phyloP scores from a whole-genome alignment of 768 basidiomycete genomes.

The Russula emetica region DNA sequence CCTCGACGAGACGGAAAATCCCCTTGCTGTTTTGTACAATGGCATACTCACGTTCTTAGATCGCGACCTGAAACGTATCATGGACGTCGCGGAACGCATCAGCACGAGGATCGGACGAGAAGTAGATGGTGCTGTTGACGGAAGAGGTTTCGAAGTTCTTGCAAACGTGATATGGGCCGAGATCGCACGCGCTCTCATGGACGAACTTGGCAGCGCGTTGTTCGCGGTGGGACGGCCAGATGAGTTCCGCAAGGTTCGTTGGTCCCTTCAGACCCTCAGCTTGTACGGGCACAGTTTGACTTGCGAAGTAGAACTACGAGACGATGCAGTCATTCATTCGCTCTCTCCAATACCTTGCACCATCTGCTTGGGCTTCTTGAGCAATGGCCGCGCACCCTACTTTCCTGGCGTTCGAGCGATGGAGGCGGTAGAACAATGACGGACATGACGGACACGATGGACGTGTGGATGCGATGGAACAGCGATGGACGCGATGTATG shows the following conservation, averaged over 20 bases:
- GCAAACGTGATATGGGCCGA: conserved; percentile 88
- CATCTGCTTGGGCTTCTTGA: conserved; percentile 64
- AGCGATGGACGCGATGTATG: too few relatives aligned
- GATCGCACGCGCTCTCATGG: conserved; percentile 71
- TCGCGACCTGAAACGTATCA: conserved; percentile 64
- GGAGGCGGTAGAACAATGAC: too few relatives aligned
- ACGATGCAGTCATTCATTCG: conserved; percentile 78
- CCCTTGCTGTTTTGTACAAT: conserved; percentile 75
- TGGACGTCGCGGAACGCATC: conserved; percentile 72
- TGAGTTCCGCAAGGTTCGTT: conserved; percentile 77
- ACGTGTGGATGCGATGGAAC: too few relatives aligned
- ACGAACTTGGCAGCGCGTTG: conserved; percentile 74
- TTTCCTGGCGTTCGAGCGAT: conserved; percentile 66
- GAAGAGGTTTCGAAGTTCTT: conserved; percentile 72
- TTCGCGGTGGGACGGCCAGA: conserved; percentile 89
- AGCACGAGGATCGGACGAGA: conserved; percentile 44
- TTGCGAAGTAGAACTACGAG: conserved; percentile 67
- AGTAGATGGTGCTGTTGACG: conserved; percentile 15
- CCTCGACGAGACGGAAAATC: conserved; percentile 61
- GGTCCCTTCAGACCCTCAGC: background rate
- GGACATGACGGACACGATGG: too few relatives aligned
- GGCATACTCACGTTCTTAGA: conserved; percentile 77
- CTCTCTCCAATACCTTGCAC: conserved; percentile 77
- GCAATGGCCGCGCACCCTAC: conserved; percentile 68
- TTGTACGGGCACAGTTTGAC: background rate